Percentiles rank a stretch among this genome's conserved stretches.
Evolutionary conservation across 2,329 filamentous ascomycete genomes (phyloP).

Genomic region (Myriosclerotinia curreyana): DNA sequence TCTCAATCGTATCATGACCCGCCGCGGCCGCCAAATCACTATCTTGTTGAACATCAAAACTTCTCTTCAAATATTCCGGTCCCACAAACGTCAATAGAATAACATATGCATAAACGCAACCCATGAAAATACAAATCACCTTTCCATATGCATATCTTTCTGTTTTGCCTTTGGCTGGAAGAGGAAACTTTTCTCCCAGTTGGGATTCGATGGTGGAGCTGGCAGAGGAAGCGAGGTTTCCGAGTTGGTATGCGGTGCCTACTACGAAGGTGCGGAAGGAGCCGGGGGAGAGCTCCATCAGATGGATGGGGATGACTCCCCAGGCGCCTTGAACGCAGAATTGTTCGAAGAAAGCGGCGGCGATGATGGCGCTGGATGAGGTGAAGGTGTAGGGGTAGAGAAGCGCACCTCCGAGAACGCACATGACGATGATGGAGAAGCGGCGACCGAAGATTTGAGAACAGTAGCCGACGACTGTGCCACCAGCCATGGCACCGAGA

Average conservation of each 20-base stretch:
- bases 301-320: constrained; percentile 70
- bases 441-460: constrained; percentile 68
- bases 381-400: constrained; percentile 82
- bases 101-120: constrained; percentile 35
- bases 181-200: constrained; percentile 70
- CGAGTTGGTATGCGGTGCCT: constrained; percentile 70
- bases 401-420: constrained; percentile 66
- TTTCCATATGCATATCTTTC: constrained; percentile 71
- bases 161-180: constrained; percentile 53
- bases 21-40: constrained; percentile 19
- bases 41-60: constrained; percentile 22
- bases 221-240: constrained; percentile 71
- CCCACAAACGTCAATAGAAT: constrained; percentile 21
- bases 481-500: constrained; percentile 67
- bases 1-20: constrained; percentile 21
- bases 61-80: constrained; percentile 16
- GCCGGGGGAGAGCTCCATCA: constrained; percentile 69
- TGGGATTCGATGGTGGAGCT: constrained; percentile 76
- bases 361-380: constrained; percentile 61
- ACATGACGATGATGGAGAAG: constrained; percentile 64
- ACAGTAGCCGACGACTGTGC: constrained; percentile 62
- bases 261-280: constrained; percentile 70
- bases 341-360: constrained; percentile 80
- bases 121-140: constrained; percentile 91
- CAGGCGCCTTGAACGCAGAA: constrained; percentile 76